Conservation (phyloP, 306 rosid species). For the Glycyrrhiza uralensis region DNA sequence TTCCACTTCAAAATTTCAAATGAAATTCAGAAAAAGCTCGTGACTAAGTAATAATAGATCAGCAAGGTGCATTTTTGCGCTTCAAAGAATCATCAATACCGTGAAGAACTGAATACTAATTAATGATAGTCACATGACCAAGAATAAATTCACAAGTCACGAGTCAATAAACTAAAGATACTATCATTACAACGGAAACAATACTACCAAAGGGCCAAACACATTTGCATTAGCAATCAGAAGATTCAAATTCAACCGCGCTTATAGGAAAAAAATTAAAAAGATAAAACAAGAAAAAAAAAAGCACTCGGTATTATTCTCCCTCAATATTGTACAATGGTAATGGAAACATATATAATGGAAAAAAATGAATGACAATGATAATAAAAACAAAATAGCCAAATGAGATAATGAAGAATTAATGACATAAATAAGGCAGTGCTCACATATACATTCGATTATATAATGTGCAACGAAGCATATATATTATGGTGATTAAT, state of each 20-base stretch:
- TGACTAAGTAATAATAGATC: no score
- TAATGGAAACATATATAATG: neutral
- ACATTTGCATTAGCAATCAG: neutral
- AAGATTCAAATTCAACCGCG: neutral
- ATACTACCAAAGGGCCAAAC: no score
- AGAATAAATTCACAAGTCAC: no score
- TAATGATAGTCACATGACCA: no score
- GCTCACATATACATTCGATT: constrained; percentile 16
- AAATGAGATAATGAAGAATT: neutral
- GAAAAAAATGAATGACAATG: neutral
- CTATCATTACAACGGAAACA: neutral
- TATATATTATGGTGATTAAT: no score
- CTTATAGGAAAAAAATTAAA: neutral
- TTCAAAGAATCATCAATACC: no score
- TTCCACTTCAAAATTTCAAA: no score
- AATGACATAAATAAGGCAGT: neutral
- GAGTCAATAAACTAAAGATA: neutral
- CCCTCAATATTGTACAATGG: neutral
- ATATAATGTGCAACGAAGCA: no score
- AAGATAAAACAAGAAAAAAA: neutral
- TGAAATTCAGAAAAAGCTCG: no score
- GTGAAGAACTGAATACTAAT: no score
- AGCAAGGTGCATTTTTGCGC: no score
- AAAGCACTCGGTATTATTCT: neutral
- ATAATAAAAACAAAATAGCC: neutral